Evolutionary conservation across 1,284 basidiomycete species (phyloP), one percentile per base, ranked within the genome.

Genomic region (Trichosporon asahii): DNA sequence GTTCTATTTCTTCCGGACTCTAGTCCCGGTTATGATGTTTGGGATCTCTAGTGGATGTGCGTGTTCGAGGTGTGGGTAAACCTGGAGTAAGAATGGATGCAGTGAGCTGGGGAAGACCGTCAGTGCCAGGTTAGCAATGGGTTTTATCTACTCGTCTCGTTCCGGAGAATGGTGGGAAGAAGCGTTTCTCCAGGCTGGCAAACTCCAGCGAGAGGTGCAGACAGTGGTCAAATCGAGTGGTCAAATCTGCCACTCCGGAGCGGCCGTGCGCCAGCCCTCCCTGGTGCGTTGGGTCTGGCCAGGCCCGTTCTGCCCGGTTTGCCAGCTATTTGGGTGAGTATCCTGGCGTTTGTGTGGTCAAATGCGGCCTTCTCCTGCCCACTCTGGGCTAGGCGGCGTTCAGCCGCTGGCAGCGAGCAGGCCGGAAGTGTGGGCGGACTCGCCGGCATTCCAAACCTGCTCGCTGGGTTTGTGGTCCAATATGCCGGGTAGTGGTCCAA

Each of bases 201-300:
- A 15, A 5, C n/a, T 29, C 27, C 27, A 3, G 29, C 27, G 18
- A 6, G 23, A 9, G 21, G 53, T 9, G 27, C 29, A 25, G 25
- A 29, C 9, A 31, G 27, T 31, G 57, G 57, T 61, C 57, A 61
- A 61, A 61, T 61, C 18, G 14, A 1, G 29, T n/a, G 57, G 57
- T 61, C 57, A 61, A 61, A 61, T 61, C 49, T 53, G 49, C 49
- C 49, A 53, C 49, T 53, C 46, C 49, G 49, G 49, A 53, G 49
- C 49, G 49, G 49, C 49, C 49, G 49, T 53, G 21, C 49, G 21
- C 49, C 49, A 53, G 49, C 49, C 49, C 3, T 2, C 44, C n/a
- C n/a, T n/a, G n/a, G n/a, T n/a, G n/a, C n/a, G n/a, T n/a, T n/a
- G n/a, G n/a, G n/a, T n/a, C n/a, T n/a, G n/a, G n/a, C n/a, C n/a